phyloP scores from a whole-genome alignment of 208 protist species.

The Trypanosoma theileri region DNA sequence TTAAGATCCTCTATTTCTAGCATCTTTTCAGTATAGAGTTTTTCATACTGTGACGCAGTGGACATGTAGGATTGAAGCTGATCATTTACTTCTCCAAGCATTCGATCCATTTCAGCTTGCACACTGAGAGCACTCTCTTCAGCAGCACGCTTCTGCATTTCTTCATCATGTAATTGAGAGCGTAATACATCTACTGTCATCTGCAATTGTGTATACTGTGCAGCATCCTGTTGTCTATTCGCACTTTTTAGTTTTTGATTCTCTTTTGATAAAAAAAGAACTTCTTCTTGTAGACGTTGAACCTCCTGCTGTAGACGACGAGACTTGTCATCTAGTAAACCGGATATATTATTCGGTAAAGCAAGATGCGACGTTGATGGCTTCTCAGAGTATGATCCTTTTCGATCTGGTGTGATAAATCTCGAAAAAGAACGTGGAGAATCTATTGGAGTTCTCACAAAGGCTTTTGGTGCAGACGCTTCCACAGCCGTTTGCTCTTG shows the following conservation, averaged over 20 bases:
- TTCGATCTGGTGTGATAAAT: background rate
- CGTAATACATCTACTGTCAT: slow-evolving; percentile 51
- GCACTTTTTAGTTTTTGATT: slow-evolving; percentile 46
- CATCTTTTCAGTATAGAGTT: slow-evolving; percentile 48
- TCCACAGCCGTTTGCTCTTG: slow-evolving; percentile 29
- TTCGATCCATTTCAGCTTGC: slow-evolving; percentile 20
- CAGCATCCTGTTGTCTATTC: slow-evolving; percentile 30
- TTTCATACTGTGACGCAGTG: slow-evolving; percentile 49
- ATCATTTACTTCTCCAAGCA: slow-evolving; percentile 34
- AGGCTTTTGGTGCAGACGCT: background rate
- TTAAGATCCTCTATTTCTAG: slow-evolving; percentile 39
- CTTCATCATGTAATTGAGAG: slow-evolving; percentile 35
- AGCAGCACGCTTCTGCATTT: slow-evolving; percentile 31
- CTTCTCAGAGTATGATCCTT: background rate
- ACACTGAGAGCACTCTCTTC: slow-evolving; percentile 1
- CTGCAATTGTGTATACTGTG: slow-evolving; percentile 37
- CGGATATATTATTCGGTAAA: slow-evolving; percentile 10
- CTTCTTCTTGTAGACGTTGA: slow-evolving; percentile 45
- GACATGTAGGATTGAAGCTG: slow-evolving; percentile 44
- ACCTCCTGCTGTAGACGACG: slow-evolving; percentile 51
- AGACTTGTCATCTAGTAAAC: slow-evolving; percentile 27
- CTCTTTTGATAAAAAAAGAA: slow-evolving; percentile 45
- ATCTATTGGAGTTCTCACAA: slow-evolving; percentile 2
- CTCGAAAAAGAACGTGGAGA: background rate
- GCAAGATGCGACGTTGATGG: background rate